phyloP scores from a whole-genome alignment of 495 filamentous ascomycete genomes.

The Aspergillus asperescens region DNA sequence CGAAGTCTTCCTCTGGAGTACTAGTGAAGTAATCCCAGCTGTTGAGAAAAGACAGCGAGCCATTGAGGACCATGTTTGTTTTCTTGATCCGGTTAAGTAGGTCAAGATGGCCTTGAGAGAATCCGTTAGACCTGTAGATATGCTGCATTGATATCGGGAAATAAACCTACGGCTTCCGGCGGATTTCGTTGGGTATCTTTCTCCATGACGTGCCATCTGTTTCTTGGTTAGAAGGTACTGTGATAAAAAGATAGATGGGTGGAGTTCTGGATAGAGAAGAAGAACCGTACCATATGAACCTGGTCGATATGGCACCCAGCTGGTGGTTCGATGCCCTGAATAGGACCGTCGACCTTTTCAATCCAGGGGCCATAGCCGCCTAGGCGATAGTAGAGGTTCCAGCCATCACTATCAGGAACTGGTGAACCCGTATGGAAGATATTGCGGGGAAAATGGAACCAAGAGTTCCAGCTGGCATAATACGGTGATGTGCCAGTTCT shows the following conservation, averaged over 20 bases:
- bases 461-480: constrained; percentile 22
- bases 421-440: background rate
- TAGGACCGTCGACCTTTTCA: constrained; percentile 41
- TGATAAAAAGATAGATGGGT: background rate
- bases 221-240: background rate
- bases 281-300: constrained; percentile 50
- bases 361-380: constrained; percentile 59
- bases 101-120: constrained; percentile 43
- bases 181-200: constrained; percentile 52
- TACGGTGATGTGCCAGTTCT: constrained; percentile 14
- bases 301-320: constrained; percentile 49
- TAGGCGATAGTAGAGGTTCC: constrained; percentile 54
- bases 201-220: constrained; percentile 56
- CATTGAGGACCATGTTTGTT: constrained; percentile 39
- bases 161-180: constrained; percentile 46
- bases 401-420: constrained; percentile 18
- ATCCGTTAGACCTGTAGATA: background rate
- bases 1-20: constrained; percentile 37
- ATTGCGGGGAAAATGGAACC: constrained; percentile 15
- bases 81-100: constrained; percentile 42
- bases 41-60: constrained; percentile 50
- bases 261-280: background rate
- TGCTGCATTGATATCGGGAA: background rate
- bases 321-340: constrained; percentile 38
- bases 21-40: constrained; percentile 52